Evolutionary conservation across 2,329 filamentous ascomycete species (phyloP).

Genomic region (Stenocarpella maydis): DNA sequence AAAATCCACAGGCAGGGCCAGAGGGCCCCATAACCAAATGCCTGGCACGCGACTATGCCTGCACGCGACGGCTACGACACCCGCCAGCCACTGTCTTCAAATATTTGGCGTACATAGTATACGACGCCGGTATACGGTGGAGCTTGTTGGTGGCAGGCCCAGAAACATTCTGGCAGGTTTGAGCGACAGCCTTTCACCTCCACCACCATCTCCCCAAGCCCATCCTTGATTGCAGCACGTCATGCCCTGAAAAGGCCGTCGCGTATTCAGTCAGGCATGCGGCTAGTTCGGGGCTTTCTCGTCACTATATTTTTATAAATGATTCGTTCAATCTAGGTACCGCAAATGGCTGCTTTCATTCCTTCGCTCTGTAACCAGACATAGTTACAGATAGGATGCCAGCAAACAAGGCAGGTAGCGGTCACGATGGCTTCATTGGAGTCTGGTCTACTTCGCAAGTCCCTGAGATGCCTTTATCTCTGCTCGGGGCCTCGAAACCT

Average conservation of each 20-base stretch:
- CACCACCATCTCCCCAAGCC: not conserved
- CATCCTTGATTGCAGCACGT: not conserved
- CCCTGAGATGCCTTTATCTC: conserved; percentile 6
- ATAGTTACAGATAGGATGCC: conserved; percentile 22
- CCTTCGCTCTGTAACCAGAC: not conserved
- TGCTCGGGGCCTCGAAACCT: conserved; percentile 17
- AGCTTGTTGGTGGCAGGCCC: not conserved
- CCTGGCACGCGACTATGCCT: not conserved
- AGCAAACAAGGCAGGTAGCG: conserved; percentile 11
- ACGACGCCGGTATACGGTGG: not conserved
- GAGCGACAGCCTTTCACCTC: not conserved
- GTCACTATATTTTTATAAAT: not conserved
- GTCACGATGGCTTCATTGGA: conserved; percentile 11
- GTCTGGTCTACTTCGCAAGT: not conserved
- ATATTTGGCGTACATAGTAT: not conserved
- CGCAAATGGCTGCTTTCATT: not conserved
- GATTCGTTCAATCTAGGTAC: not conserved
- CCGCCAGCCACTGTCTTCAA: not conserved
- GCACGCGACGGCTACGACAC: no score
- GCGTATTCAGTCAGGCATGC: conserved; percentile 1
- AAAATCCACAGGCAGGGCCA: not conserved
- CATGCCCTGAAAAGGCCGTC: not conserved
- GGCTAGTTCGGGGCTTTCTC: not conserved
- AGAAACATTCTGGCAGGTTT: not conserved
- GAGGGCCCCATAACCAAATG: not conserved